These are phyloP conservation scores for Penicillium glabrum DNA, from an alignment of 2,329 filamentous ascomycete species.

Conservation along the genomic window DNA sequence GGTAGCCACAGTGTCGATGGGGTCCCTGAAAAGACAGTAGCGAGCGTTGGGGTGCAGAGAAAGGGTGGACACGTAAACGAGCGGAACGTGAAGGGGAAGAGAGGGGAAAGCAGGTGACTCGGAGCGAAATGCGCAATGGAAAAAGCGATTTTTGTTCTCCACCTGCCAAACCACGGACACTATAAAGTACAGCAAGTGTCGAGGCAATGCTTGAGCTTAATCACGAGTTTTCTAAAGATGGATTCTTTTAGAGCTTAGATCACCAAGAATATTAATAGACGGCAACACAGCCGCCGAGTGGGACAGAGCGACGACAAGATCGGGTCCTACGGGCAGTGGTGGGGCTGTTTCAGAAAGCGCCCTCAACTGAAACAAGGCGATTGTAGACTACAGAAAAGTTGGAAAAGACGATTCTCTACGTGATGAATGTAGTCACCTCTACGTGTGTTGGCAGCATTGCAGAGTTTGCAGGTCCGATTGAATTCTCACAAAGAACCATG, in stretches of 20 bases:
- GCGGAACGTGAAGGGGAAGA: constrained; percentile 11
- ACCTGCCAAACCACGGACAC: constrained; percentile 5
- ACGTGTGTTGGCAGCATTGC: background rate
- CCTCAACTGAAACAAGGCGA: constrained; percentile 19
- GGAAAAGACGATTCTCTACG: background rate
- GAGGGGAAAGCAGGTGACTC: constrained; percentile 18
- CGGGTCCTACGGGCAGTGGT: constrained; percentile 17
- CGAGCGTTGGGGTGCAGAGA: constrained; percentile 5
- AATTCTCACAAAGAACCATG: background rate
- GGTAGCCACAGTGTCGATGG: constrained; percentile 37
- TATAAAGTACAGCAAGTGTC: background rate
- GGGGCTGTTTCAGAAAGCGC: constrained; percentile 30
- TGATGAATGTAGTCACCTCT: background rate
- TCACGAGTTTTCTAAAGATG: background rate
- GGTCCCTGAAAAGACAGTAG: constrained; percentile 7
- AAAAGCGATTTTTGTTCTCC: constrained; percentile 6
- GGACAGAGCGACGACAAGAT: constrained; percentile 15
- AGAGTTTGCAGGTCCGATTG: background rate
- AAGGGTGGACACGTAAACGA: constrained; percentile 5
- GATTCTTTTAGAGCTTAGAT: background rate
- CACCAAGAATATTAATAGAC: constrained; percentile 24
- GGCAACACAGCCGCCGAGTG: constrained; percentile 18
- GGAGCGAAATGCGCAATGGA: background rate
- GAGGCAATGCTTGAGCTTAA: background rate
- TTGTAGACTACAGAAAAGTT: background rate